phyloP scores from a whole-genome alignment of 2,329 filamentous ascomycete species.

The Aspergillus ruber region DNA sequence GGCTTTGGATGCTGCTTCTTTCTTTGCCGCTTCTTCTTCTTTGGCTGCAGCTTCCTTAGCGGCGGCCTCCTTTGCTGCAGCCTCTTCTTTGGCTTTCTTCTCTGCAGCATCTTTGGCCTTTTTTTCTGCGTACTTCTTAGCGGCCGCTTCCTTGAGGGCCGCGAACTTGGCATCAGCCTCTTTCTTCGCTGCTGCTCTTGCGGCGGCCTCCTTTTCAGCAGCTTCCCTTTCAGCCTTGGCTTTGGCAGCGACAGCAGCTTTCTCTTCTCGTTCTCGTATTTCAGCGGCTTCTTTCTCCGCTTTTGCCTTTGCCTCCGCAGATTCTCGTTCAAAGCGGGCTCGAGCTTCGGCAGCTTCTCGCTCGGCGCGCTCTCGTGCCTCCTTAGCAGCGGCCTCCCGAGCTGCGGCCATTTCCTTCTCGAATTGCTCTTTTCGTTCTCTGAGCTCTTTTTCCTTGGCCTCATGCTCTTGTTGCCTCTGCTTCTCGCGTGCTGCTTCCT shows the following conservation, averaged over 20 bases:
- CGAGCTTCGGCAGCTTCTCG: slow-evolving; percentile 19
- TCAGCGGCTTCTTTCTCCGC: slow-evolving; percentile 32
- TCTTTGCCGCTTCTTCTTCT: slow-evolving; percentile 31
- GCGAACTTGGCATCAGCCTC: slow-evolving; percentile 34
- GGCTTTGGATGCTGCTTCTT: slow-evolving; percentile 21
- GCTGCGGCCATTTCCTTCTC: slow-evolving; percentile 32
- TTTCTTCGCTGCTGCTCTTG: slow-evolving; percentile 30
- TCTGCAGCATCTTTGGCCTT: slow-evolving; percentile 30
- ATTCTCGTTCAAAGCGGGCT: slow-evolving; percentile 10
- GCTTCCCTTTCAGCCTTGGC: slow-evolving; percentile 30
- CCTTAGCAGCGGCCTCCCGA: slow-evolving; percentile 16
- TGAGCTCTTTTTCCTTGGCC: slow-evolving; percentile 34
- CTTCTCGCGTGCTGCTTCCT: slow-evolving; percentile 33
- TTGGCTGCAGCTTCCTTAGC: slow-evolving; percentile 20
- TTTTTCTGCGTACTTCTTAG: slow-evolving; percentile 32
- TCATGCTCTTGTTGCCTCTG: slow-evolving; percentile 35
- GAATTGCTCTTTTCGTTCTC: slow-evolving; percentile 35
- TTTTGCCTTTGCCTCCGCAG: slow-evolving; percentile 16
- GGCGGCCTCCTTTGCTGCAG: slow-evolving; percentile 12
- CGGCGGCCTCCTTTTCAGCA: slow-evolving; percentile 63
- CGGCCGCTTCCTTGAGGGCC: slow-evolving; percentile 34
- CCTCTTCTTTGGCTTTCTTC: slow-evolving; percentile 10
- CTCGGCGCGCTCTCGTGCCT: slow-evolving; percentile 13
- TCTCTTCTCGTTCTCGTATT: slow-evolving; percentile 24
- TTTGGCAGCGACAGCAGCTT: slow-evolving; percentile 28